Percentiles rank a stretch among this genome's conserved stretches.
phyloP scores from a whole-genome alignment of 768 basidiomycete species.

The Lactifluus echinatus region DNA sequence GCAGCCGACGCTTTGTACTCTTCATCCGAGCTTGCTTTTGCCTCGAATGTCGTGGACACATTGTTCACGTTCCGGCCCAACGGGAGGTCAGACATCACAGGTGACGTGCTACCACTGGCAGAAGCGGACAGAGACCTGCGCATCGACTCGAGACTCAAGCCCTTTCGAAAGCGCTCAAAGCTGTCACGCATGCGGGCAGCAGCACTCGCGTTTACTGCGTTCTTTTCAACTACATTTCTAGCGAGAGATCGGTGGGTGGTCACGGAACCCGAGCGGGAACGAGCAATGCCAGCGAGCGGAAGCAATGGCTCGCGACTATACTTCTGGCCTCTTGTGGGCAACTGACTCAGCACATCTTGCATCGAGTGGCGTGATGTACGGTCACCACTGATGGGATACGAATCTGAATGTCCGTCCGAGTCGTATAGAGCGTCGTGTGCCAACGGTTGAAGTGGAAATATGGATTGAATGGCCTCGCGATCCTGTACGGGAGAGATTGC shows the following conservation, averaged over 20 bases:
- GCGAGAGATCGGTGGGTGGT: conserved; percentile 24
- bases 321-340: conserved; percentile 37
- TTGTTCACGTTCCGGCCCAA: conserved; percentile 10
- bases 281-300: conserved; percentile 37
- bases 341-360: conserved; percentile 27
- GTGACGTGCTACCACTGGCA: conserved; percentile 15
- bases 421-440: conserved; percentile 32
- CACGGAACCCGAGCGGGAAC: conserved; percentile 17
- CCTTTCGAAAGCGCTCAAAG: conserved; percentile 50
- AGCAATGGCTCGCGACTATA: conserved; percentile 68
- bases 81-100: conserved; percentile 14
- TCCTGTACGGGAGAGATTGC: conserved; percentile 16
- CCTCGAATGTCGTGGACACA: conserved; percentile 14
- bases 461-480: conserved; percentile 19
- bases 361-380: conserved; percentile 18
- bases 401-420: conserved; percentile 34
- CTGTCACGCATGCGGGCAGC: conserved; percentile 44
- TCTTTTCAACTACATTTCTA: conserved; percentile 24
- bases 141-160: conserved; percentile 33
- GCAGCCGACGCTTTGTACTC: conserved; percentile 14
- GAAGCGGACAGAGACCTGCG: conserved; percentile 22
- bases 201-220: conserved; percentile 23
- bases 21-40: conserved; percentile 14
- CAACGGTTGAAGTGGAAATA: conserved; percentile 36
- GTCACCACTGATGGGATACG: background rate